Percentiles rank a stretch among this genome's conserved stretches.
These are phyloP conservation scores for Diaporthe humulicola DNA, from an alignment of 2,329 filamentous ascomycete genomes.

Conservation along the genomic window DNA sequence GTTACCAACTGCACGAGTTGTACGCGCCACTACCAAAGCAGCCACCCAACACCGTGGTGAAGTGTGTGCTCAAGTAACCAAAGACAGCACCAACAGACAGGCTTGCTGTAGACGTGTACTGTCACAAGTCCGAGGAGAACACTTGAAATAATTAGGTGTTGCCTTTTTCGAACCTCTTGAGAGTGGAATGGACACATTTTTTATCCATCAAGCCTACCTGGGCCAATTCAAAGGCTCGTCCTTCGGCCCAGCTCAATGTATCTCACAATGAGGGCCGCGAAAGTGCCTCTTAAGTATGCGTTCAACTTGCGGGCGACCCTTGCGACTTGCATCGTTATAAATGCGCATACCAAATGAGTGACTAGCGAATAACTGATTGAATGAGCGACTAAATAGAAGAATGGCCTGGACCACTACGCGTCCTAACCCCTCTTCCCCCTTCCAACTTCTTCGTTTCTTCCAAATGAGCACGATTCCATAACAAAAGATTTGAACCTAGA, in stretches of 20 bases:
- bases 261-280: neutral
- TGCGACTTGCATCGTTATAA: neutral
- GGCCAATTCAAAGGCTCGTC: too few species aligned
- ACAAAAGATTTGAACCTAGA: slow-evolving; percentile 25
- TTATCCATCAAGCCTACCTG: neutral
- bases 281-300: too few species aligned
- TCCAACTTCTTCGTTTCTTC: neutral
- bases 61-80: neutral
- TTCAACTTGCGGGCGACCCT: neutral
- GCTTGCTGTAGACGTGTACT: neutral
- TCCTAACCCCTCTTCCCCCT: neutral
- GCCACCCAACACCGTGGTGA: neutral
- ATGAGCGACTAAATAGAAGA: slow-evolving; percentile 28
- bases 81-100: neutral
- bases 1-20: too few species aligned
- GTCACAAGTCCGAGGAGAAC: neutral
- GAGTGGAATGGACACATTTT: neutral
- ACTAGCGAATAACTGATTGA: slow-evolving; percentile 6
- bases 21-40: neutral
- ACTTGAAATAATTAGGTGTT: too few species aligned
- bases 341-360: slow-evolving; percentile 19
- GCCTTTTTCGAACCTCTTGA: too few species aligned
- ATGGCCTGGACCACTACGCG: neutral
- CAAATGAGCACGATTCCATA: slow-evolving; percentile 24
- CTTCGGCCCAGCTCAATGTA: neutral